Conservation (phyloP, 306 rosid species). For the Gleditsia sinensis region DNA sequence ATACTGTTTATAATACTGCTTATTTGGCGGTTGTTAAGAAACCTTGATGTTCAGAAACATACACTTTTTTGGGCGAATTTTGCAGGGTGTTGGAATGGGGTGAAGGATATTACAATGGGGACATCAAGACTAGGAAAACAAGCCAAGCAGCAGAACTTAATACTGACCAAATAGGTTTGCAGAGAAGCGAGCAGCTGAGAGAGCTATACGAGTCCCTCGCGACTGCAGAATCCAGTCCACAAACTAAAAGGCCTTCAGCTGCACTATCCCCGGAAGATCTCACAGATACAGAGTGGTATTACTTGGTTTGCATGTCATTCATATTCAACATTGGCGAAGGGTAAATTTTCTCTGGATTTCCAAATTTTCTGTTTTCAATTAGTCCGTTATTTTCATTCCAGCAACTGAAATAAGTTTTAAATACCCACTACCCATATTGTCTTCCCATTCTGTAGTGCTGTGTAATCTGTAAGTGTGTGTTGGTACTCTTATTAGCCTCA, state of each 20-base stretch:
- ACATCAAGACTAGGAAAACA: slow-evolving; percentile 89
- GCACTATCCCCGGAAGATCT: slow-evolving; percentile 90
- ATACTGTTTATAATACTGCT: neutral
- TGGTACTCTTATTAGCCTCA: slow-evolving; percentile 12
- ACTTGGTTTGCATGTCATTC: slow-evolving; percentile 94
- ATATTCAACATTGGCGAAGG: slow-evolving; percentile 83
- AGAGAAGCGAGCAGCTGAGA: slow-evolving; percentile 76
- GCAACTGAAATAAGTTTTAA: neutral
- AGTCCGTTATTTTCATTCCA: no score
- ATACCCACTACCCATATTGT: neutral
- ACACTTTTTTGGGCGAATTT: neutral
- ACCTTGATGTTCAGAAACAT: neutral
- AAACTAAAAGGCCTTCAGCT: slow-evolving; percentile 73
- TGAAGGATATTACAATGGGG: slow-evolving; percentile 93
- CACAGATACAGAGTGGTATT: slow-evolving; percentile 88
- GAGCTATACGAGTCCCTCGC: slow-evolving; percentile 74
- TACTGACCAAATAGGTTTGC: slow-evolving; percentile 72
- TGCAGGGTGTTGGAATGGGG: slow-evolving; percentile 79
- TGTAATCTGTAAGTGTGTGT: neutral
- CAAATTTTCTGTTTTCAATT: neutral
- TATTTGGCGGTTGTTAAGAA: neutral
- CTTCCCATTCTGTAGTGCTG: neutral
- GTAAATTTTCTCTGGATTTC: slow-evolving; percentile 41
- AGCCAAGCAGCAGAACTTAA: slow-evolving; percentile 62
- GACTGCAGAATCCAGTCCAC: slow-evolving; percentile 62